A percentile compares a stretch with the other conserved stretches of the same genome.
Evolutionary conservation across 208 protist genomes (phyloP).

Genomic region (Trypanosomatidae sp.): DNA sequence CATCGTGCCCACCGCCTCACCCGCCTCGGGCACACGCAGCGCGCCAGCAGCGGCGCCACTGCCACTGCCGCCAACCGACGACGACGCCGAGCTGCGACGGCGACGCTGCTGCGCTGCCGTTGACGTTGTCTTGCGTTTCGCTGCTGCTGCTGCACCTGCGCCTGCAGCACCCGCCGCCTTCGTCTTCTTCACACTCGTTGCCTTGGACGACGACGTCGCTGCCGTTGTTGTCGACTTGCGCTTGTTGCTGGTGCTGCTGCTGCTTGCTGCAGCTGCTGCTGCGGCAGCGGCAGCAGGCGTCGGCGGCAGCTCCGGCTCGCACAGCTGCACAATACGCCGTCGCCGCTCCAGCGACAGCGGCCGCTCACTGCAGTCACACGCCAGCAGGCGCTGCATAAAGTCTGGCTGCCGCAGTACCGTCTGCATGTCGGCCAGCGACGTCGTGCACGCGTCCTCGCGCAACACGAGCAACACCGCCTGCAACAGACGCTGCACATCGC

Average conservation of each 20-base stretch:
- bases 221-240: too few species aligned
- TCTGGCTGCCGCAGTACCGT: conserved; percentile 26
- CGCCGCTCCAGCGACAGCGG: conserved; percentile 39
- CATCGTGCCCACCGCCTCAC: conserved; percentile 4
- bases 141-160: too few species aligned
- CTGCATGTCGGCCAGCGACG: conserved; percentile 41
- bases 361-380: conserved; percentile 49
- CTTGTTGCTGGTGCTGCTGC: too few species aligned
- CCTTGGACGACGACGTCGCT: neutral
- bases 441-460: conserved; percentile 33
- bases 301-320: conserved; percentile 8
- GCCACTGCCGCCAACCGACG: too few species aligned
- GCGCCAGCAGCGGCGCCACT: too few species aligned
- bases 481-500: conserved; percentile 14
- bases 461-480: conserved; percentile 54
- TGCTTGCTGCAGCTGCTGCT: too few species aligned
- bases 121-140: too few species aligned
- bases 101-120: neutral
- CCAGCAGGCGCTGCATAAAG: conserved; percentile 45
- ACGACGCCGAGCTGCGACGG: too few species aligned
- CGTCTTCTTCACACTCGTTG: too few species aligned
- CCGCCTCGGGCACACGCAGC: conserved; percentile 2
- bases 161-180: too few species aligned
- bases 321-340: conserved; percentile 27
- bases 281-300: too few species aligned